Conservation (phyloP, 768 basidiomycete genomes). For the Calocybe indica region DNA sequence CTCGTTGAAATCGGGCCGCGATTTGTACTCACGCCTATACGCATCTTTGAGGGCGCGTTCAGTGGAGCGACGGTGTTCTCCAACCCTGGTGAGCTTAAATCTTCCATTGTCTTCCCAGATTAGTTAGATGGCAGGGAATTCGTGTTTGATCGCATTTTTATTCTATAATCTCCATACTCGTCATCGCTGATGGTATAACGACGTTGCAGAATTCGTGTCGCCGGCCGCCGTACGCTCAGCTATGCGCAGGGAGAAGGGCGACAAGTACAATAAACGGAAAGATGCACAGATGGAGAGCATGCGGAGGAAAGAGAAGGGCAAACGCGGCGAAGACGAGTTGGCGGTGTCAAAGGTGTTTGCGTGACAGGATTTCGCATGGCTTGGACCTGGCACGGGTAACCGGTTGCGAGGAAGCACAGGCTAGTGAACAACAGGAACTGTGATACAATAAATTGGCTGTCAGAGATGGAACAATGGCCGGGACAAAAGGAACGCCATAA, state of each 20-base stretch:
- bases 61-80: slow-evolving; percentile 92
- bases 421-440: too few species aligned
- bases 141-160: background rate
- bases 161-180: background rate
- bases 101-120: slow-evolving; percentile 9
- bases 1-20: slow-evolving; percentile 96
- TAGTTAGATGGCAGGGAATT: background rate
- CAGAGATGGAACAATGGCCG: too few species aligned
- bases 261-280: slow-evolving; percentile 80
- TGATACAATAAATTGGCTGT: too few species aligned
- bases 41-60: slow-evolving; percentile 98
- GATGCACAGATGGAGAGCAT: slow-evolving; percentile 64
- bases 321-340: slow-evolving; percentile 69
- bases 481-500: too few species aligned
- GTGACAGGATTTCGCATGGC: slow-evolving; percentile 28
- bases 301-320: slow-evolving; percentile 57
- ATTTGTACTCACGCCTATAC: slow-evolving; percentile 94
- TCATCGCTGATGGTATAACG: background rate
- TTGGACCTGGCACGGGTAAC: background rate
- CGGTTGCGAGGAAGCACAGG: too few species aligned
- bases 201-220: slow-evolving; percentile 76
- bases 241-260: slow-evolving; percentile 64
- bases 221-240: slow-evolving; percentile 76
- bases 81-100: slow-evolving; percentile 68
- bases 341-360: slow-evolving; percentile 88